Evolutionary conservation across 306 rosid genomes (phyloP).

Genomic region (Malus domestica): ASM211411v1 NC_041790.1:11937001-11937500

Average conservation of each 20-base stretch:
- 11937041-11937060: not conserved
- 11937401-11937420: slow-evolving; percentile 18
- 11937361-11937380: not conserved
- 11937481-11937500: not conserved
- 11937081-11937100: not conserved
- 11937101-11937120: not conserved
- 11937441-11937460: slow-evolving; percentile 14
- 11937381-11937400: not conserved
- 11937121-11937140: not conserved
- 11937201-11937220: slow-evolving; percentile 3
- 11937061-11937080: not conserved
- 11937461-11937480: not conserved
- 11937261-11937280: slow-evolving; percentile 10
- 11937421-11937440: slow-evolving; percentile 14
- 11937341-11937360: slow-evolving; percentile 1
- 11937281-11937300: slow-evolving; percentile 31
- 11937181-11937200: not conserved
- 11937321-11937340: slow-evolving; percentile 18
- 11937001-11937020: not conserved
- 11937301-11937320: slow-evolving; percentile 30
- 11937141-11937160: slow-evolving; percentile 23
- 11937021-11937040: not conserved
- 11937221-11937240: slow-evolving; percentile 11
- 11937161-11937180: slow-evolving; percentile 9
- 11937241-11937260: slow-evolving; percentile 23